phyloP scores from a whole-genome alignment of 768 basidiomycete species.

The Rhizopogon sp. region DNA sequence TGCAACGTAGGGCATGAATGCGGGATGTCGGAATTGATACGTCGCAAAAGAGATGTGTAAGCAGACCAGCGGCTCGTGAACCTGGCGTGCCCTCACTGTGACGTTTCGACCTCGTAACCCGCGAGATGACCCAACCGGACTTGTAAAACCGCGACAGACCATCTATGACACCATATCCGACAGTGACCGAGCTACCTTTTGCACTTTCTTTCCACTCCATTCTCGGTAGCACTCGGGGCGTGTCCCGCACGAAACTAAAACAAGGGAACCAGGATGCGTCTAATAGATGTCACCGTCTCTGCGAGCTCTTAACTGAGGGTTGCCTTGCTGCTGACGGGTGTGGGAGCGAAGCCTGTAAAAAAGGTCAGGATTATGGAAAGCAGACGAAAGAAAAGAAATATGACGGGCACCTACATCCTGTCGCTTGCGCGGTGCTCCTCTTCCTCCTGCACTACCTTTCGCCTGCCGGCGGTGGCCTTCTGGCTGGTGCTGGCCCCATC shows the following conservation, averaged over 20 bases:
- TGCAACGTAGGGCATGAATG: conserved; percentile 8
- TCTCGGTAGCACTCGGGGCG: conserved; percentile 42
- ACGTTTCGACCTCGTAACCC: conserved; percentile 11
- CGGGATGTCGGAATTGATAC: conserved; percentile 15
- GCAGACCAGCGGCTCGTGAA: conserved; percentile 6
- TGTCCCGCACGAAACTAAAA: conserved; percentile 31
- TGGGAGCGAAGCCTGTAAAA: conserved; percentile 74
- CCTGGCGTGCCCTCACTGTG: conserved; percentile 20
- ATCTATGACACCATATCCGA: conserved; percentile 29
- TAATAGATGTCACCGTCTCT: conserved; percentile 43
- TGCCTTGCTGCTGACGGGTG: conserved; percentile 68
- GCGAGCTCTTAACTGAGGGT: too few relatives aligned
- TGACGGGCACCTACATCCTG: conserved; percentile 59
- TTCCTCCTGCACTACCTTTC: conserved; percentile 82
- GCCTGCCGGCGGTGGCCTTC: conserved; percentile 58
- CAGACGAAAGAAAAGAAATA: conserved; percentile 9
- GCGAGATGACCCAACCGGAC: conserved; percentile 9
- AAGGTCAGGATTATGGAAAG: conserved; percentile 12
- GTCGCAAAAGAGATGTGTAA: conserved; percentile 11
- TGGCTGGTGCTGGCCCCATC: conserved; percentile 59
- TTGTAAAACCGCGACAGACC: conserved; percentile 25
- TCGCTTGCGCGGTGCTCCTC: conserved; percentile 81
- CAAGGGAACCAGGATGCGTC: conserved; percentile 17
- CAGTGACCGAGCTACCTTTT: conserved; percentile 29
- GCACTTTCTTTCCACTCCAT: conserved; percentile 31